A percentile compares a stretch with the other conserved stretches of the same genome.
These are phyloP conservation scores for Phenoliferia sp. DNA, from an alignment of 1,284 basidiomycete species.

Conservation along the genomic window DNA sequence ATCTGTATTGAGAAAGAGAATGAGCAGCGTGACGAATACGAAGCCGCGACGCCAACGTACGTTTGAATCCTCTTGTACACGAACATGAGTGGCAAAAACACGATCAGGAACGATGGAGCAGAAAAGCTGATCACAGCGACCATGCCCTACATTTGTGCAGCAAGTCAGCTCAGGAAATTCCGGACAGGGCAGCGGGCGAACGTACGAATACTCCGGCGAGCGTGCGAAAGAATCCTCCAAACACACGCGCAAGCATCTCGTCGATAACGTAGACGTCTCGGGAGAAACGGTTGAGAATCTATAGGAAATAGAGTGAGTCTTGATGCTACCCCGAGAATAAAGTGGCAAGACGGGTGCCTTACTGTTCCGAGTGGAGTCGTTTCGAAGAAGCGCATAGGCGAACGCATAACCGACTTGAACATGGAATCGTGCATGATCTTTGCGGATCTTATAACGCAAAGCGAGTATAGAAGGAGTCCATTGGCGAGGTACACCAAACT, in stretches of 20 bases:
- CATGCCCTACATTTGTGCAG: constrained; percentile 55
- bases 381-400: constrained; percentile 75
- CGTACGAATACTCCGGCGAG: constrained; percentile 53
- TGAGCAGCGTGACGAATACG: constrained; percentile 4
- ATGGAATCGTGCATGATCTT: constrained; percentile 57
- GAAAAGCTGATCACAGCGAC: constrained; percentile 65
- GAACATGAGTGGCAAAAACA: constrained; percentile 28
- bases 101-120: constrained; percentile 24
- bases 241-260: constrained; percentile 63
- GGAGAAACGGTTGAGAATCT: constrained; percentile 78
- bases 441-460: constrained; percentile 71
- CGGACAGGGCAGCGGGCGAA: background rate
- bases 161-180: background rate
- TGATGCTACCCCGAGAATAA: background rate
- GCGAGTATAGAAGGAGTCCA: constrained; percentile 61
- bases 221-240: constrained; percentile 63
- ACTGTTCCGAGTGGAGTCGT: constrained; percentile 38
- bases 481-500: constrained; percentile 26
- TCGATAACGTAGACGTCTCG: constrained; percentile 90
- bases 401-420: constrained; percentile 63
- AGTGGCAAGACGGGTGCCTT: background rate
- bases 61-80: constrained; percentile 56
- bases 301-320: constrained; percentile 42
- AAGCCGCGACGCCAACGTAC: constrained; percentile 46
- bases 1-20: constrained; percentile 48